phyloP scores from a whole-genome alignment of 352 stramenopile genomes.

The Phytophthora fragariae region DNA sequence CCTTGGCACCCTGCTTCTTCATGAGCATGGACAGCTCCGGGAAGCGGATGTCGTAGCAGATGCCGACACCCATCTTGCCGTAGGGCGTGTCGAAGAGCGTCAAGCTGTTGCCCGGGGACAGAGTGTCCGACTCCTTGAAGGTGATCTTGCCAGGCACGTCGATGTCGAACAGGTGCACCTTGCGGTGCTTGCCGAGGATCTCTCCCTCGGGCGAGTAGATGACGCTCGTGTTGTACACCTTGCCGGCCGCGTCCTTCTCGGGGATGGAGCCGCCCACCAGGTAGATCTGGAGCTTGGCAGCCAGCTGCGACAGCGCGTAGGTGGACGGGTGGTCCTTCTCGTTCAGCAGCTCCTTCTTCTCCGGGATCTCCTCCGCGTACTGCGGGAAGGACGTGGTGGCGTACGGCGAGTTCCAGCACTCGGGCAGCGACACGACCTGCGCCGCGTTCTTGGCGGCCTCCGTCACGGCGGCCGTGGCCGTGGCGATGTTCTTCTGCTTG shows the following conservation, averaged over 20 bases:
- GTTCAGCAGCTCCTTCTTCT: conserved; percentile 59
- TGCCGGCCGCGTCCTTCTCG: conserved; percentile 84
- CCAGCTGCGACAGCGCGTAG: conserved; percentile 90
- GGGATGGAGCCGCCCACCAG: conserved; percentile 98
- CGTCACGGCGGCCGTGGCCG: conserved; percentile 63
- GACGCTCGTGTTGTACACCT: conserved; percentile 99
- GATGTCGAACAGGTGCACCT: conserved; percentile 99
- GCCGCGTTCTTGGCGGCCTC: conserved; percentile 80
- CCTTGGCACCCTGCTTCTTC: conserved; percentile 90
- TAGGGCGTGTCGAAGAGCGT: conserved; percentile 91
- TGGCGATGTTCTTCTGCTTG: conserved; percentile 89
- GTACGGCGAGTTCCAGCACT: conserved; percentile 98
- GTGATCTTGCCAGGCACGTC: conserved; percentile 98
- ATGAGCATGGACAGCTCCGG: conserved; percentile 98
- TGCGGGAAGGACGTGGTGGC: conserved; percentile 97
- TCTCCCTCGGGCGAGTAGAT: conserved; percentile 94
- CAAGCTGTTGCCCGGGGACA: conserved; percentile 92
- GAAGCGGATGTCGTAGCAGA: conserved; percentile 99
- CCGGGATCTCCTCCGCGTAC: conserved; percentile 97
- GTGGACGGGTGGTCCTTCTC: conserved; percentile 84
- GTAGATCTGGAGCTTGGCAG: conserved; percentile 90
- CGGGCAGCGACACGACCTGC: conserved; percentile 92
- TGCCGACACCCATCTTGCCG: conserved; percentile 97
- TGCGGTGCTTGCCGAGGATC: conserved; percentile 98
- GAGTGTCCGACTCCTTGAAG: conserved; percentile 99